Conservation (phyloP, 768 basidiomycete genomes). For the Rhodotorula sphaerocarpa region DNA sequence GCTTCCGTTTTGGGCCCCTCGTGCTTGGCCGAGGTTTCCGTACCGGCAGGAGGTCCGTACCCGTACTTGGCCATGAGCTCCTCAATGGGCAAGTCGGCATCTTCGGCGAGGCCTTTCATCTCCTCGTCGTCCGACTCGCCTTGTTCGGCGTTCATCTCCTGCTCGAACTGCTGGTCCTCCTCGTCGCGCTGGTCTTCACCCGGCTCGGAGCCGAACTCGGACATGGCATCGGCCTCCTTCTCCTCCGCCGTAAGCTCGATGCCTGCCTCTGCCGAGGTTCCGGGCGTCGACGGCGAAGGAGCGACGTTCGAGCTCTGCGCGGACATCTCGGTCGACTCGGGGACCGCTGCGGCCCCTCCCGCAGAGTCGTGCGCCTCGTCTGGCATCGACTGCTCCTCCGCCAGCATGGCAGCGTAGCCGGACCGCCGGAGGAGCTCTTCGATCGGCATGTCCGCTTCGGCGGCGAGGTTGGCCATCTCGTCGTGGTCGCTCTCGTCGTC, state of each 20-base stretch:
- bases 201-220: constrained; percentile 37
- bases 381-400: constrained; percentile 41
- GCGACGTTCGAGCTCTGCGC: not conserved
- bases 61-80: constrained; percentile 35
- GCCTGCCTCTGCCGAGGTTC: not conserved
- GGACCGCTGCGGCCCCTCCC: constrained; percentile 3
- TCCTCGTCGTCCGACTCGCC: constrained; percentile 38
- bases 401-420: constrained; percentile 40
- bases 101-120: constrained; percentile 44
- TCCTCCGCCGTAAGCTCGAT: constrained; percentile 23
- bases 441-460: constrained; percentile 47
- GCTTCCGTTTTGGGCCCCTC: too few species aligned
- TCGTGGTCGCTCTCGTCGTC: constrained; percentile 43
- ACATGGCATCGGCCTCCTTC: constrained; percentile 33
- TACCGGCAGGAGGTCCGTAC: too few species aligned
- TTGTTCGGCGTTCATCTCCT: constrained; percentile 39
- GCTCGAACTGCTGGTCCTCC: constrained; percentile 35
- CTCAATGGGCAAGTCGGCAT: constrained; percentile 44
- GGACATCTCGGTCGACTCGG: not conserved
- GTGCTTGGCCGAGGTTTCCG: too few species aligned
- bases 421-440: constrained; percentile 45
- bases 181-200: constrained; percentile 36
- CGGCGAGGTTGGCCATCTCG: constrained; percentile 44
- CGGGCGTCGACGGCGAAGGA: not conserved
- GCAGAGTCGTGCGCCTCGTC: constrained; percentile 40